phyloP scores from a whole-genome alignment of 2,329 filamentous ascomycete species.

The Anisogramma anomala region DNA sequence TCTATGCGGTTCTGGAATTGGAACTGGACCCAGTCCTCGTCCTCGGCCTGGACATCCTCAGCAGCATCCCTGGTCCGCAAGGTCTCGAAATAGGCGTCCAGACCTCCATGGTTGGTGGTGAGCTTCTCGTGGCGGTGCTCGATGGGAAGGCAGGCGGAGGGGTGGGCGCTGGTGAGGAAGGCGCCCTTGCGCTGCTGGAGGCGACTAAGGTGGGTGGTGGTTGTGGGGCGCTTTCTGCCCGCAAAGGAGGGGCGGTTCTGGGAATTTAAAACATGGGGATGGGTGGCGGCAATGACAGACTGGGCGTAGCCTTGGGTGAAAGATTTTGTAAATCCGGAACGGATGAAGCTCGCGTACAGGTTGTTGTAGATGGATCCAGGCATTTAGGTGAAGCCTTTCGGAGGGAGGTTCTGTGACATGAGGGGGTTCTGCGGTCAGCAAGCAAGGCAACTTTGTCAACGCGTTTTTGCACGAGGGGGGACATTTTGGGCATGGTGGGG shows the following conservation, averaged over 20 bases:
- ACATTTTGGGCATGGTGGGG: too few relatives aligned
- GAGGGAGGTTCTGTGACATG: conserved; percentile 31
- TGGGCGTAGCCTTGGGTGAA: conserved; percentile 97
- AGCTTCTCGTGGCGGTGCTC: conserved; percentile 45
- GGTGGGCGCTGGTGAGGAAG: conserved; percentile 52
- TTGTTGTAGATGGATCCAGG: conserved; percentile 53
- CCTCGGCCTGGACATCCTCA: conserved; percentile 34
- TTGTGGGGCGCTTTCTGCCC: conserved; percentile 34
- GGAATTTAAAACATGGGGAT: conserved; percentile 63
- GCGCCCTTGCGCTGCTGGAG: conserved; percentile 65
- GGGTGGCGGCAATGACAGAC: conserved; percentile 89
- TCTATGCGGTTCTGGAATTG: conserved; percentile 81
- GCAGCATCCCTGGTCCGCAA: conserved; percentile 67
- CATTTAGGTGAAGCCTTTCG: conserved; percentile 77
- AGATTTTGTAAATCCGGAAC: conserved; percentile 93
- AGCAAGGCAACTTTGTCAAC: too few relatives aligned
- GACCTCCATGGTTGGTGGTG: conserved; percentile 43
- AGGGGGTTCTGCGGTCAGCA: too few relatives aligned
- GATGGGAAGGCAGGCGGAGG: conserved; percentile 37
- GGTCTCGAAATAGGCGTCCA: conserved; percentile 87
- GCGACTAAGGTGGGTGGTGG: conserved; percentile 41
- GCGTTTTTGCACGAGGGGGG: too few relatives aligned
- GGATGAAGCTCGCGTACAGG: conserved; percentile 73
- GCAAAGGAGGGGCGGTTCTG: conserved; percentile 55
- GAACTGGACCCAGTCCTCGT: conserved; percentile 83